Evolutionary conservation across 164 flowering plant species (phyloP).

Genomic region (Sedum album): DNA sequence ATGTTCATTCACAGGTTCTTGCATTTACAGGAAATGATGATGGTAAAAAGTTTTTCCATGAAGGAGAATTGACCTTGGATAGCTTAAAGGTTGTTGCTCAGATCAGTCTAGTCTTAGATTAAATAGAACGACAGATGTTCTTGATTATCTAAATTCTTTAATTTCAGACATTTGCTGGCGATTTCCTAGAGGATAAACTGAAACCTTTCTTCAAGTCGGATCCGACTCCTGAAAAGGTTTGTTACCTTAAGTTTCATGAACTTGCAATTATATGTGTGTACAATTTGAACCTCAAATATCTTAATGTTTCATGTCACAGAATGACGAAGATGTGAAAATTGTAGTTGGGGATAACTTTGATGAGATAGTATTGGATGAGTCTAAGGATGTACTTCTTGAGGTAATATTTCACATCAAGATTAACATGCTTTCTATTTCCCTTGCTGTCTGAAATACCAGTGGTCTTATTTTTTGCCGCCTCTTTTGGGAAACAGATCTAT

Average conservation of each 20-base stretch:
- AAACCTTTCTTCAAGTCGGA: conserved; percentile 89
- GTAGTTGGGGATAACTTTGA: conserved; percentile 91
- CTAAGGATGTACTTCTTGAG: conserved; percentile 99
- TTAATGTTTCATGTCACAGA: conserved; percentile 30
- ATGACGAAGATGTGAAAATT: conserved; percentile 81
- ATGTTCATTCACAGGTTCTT: conserved; percentile 38
- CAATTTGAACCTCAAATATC: background rate
- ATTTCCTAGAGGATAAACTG: conserved; percentile 74
- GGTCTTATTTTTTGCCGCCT: background rate
- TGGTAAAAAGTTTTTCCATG: conserved; percentile 47
- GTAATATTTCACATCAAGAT: conserved; percentile 22
- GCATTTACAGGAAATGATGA: conserved; percentile 76
- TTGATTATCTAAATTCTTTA: background rate
- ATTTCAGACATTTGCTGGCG: conserved; percentile 59
- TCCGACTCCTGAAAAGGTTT: conserved; percentile 72
- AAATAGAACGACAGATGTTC: no score
- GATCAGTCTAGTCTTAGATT: background rate
- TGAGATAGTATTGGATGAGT: conserved; percentile 87
- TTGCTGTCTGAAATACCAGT: background rate
- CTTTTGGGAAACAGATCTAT: conserved; percentile 49
- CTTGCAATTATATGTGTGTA: background rate
- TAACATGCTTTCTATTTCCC: background rate
- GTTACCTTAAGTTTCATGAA: background rate
- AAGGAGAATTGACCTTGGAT: conserved; percentile 54
- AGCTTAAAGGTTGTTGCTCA: conserved; percentile 53